Percentiles rank a stretch among this genome's conserved stretches.
phyloP scores from a whole-genome alignment of 768 basidiomycete species.

The Phylloporus scabripes region DNA sequence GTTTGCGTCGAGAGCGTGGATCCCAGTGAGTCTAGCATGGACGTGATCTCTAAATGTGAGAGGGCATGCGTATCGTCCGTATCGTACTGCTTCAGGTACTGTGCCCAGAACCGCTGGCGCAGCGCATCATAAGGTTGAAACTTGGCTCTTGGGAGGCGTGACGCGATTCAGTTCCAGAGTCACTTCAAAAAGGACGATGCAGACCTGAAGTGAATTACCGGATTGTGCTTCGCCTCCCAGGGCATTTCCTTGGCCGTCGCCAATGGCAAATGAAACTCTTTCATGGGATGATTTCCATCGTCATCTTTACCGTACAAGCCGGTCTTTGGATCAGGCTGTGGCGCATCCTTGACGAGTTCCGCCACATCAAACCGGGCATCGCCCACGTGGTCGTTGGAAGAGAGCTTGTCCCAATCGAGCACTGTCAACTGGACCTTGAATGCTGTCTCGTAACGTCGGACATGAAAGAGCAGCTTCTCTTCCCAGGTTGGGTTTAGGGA shows the following conservation, averaged over 20 bases:
- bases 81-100: slow-evolving; percentile 87
- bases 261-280: slow-evolving; percentile 64
- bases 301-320: slow-evolving; percentile 40
- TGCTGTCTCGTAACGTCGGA: slow-evolving; percentile 75
- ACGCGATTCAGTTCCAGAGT: slow-evolving; percentile 3
- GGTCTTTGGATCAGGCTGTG: slow-evolving; percentile 55
- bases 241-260: slow-evolving; percentile 53
- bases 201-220: slow-evolving; percentile 62
- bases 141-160: slow-evolving; percentile 57
- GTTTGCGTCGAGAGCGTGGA: slow-evolving; percentile 83
- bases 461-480: slow-evolving; percentile 94
- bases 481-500: slow-evolving; percentile 87
- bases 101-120: slow-evolving; percentile 85
- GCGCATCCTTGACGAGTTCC: slow-evolving; percentile 61
- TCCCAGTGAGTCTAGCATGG: slow-evolving; percentile 95
- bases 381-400: slow-evolving; percentile 84
- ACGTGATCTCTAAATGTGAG: slow-evolving; percentile 82
- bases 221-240: slow-evolving; percentile 72
- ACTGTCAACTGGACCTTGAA: slow-evolving; percentile 79
- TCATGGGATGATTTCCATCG: slow-evolving; percentile 48
- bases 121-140: slow-evolving; percentile 94
- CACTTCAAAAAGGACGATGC: slow-evolving; percentile 2
- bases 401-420: slow-evolving; percentile 95
- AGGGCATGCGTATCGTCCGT: slow-evolving; percentile 70
- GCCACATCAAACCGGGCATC: slow-evolving; percentile 67